These are phyloP conservation scores for Euphrasia confusa DNA, from an alignment of 257 asterid species.

Conservation along the genomic window DNA sequence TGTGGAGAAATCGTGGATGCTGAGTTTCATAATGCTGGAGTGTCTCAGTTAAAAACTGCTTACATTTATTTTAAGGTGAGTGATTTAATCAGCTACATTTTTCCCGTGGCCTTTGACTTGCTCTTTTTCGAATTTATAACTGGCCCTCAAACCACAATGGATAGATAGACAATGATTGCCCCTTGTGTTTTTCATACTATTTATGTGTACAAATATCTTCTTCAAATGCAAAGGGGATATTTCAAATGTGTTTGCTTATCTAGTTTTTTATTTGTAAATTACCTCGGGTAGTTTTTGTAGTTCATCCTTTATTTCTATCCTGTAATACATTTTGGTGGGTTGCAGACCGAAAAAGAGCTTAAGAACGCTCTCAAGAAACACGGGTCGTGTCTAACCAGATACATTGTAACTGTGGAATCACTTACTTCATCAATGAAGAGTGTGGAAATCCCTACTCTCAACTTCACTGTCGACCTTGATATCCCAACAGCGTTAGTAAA, in stretches of 20 bases:
- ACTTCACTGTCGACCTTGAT: conserved; percentile 38
- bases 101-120: conserved; percentile 5
- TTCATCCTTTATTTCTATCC: conserved; percentile 6
- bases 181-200: neutral
- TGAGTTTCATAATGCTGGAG: conserved; percentile 25
- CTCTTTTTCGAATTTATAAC: neutral
- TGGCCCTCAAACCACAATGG: neutral
- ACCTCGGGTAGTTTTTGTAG: neutral
- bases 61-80: conserved; percentile 47
- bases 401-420: conserved; percentile 32
- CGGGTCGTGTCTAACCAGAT: neutral
- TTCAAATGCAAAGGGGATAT: too few species aligned
- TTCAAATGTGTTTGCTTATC: too few species aligned
- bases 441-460: conserved; percentile 31
- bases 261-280: neutral
- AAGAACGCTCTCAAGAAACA: conserved; percentile 31
- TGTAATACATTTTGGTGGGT: conserved; percentile 19
- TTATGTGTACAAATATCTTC: neutral
- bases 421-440: conserved; percentile 26
- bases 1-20: conserved; percentile 42
- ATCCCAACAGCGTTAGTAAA: conserved; percentile 48
- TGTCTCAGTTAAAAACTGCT: conserved; percentile 30
- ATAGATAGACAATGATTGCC: neutral
- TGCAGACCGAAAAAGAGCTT: conserved; percentile 46
- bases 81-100: conserved; percentile 17